These are phyloP conservation scores for Curvularia hawaiiensis DNA, from an alignment of 2,329 filamentous ascomycete species.

Conservation along the genomic window DNA sequence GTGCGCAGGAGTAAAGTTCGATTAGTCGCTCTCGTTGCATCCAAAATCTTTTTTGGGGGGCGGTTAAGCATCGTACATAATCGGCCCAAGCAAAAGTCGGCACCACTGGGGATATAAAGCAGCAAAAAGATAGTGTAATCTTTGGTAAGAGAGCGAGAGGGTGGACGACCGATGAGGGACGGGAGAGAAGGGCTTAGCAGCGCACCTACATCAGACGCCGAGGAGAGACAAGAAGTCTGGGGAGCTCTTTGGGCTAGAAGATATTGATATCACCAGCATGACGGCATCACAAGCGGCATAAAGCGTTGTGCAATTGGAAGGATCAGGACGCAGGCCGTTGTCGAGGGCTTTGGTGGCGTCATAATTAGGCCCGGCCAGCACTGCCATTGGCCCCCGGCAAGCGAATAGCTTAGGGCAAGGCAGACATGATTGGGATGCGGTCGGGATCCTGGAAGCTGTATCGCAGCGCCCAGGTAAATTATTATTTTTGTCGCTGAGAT, in stretches of 20 bases:
- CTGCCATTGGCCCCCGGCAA: conserved; percentile 14
- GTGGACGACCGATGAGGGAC: conserved; percentile 4
- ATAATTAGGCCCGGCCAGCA: conserved; percentile 8
- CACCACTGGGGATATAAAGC: neutral
- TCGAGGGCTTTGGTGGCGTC: conserved; percentile 8
- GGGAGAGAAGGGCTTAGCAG: neutral
- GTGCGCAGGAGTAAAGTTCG: neutral
- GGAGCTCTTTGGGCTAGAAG: neutral
- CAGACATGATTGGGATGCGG: conserved; percentile 18
- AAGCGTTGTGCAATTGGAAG: conserved; percentile 8
- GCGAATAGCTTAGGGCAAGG: conserved; percentile 15
- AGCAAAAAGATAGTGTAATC: conserved; percentile 3
- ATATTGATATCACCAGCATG: neutral
- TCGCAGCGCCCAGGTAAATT: neutral
- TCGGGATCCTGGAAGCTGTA: neutral
- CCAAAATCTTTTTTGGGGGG: neutral
- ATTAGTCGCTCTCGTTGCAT: neutral
- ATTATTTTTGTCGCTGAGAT: conserved; percentile 16
- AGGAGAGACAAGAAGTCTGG: neutral
- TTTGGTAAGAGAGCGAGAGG: conserved; percentile 3
- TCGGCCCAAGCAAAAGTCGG: neutral
- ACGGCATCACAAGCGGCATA: conserved; percentile 1
- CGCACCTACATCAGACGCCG: neutral
- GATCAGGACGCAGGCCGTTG: neutral
- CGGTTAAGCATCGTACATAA: conserved; percentile 1